Evolutionary conservation across 163 green algal species (phyloP).

Genomic region (Chlorella variabilis): DNA sequence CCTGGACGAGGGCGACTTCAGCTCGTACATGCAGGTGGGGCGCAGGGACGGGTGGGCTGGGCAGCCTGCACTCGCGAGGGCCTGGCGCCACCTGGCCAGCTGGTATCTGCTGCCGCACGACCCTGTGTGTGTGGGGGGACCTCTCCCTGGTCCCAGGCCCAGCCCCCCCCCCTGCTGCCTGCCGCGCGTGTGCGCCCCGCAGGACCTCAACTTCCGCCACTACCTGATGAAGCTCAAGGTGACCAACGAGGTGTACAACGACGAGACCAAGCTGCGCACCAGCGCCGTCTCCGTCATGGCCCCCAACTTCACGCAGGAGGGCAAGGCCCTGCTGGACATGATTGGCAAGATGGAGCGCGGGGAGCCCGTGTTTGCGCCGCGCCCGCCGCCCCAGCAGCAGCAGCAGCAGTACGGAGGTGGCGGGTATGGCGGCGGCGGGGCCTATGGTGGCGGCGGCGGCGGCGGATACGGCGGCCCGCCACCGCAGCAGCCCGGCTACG

Average conservation of each 20-base stretch:
- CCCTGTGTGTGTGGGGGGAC: too few species aligned
- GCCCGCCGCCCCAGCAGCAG: not conserved
- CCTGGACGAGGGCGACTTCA: conserved; percentile 19
- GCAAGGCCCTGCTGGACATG: conserved; percentile 22
- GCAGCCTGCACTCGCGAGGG: too few species aligned
- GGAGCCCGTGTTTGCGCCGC: conserved; percentile 2
- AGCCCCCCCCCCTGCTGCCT: too few species aligned
- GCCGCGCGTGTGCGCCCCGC: not conserved
- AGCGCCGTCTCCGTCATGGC: not conserved
- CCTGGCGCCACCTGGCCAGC: too few species aligned
- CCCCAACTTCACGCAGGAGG: conserved; percentile 12
- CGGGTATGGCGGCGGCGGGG: not conserved
- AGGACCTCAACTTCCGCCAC: conserved; percentile 53
- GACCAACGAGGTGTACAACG: conserved; percentile 87
- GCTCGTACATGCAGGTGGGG: conserved; percentile 26
- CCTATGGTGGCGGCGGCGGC: too few species aligned
- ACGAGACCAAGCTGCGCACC: conserved; percentile 79
- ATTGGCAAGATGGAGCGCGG: conserved; percentile 20
- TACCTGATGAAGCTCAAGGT: conserved; percentile 82
- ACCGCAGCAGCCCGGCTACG: not conserved
- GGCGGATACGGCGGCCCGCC: not conserved
- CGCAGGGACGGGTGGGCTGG: too few species aligned
- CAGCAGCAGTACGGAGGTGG: not conserved
- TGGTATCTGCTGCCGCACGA: too few species aligned
- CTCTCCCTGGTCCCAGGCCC: too few species aligned